Evolutionary conservation across 2,329 filamentous ascomycete genomes (phyloP), one percentile per base, ranked within the genome.

Genomic region (Venturia carpophila): DNA sequence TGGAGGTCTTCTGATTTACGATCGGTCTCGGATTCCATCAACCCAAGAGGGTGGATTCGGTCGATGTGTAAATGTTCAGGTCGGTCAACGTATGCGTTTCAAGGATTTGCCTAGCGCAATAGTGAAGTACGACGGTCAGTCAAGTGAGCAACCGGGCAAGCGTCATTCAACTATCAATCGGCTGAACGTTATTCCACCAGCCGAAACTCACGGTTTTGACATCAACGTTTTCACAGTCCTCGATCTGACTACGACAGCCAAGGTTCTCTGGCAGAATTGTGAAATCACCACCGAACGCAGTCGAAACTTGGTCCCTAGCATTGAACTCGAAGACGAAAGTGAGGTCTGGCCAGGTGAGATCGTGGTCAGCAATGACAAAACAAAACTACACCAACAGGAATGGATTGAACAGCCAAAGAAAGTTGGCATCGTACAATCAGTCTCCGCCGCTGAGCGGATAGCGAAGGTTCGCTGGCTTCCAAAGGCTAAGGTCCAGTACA

Each of bases 241-340:
- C 62, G 75, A 76, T 41, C 81, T 79, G 13, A 75, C 74, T 24
- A 82, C 82, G 2, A 73, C 75, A n/a, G 79, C 80, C 15, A 79
- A 75, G 1, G 80, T 87, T 5, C 79, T 81, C 67, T 87, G 84
- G 84, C 84, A 86, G 69, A 82, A 87, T 69, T 75, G 81, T 19
- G 78, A 77, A 10, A 74, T 80, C 39, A 82, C 81, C 0, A 75
- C 76, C 37, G 77, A 83, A 49, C 63, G 71, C 15, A 78, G 79
- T 52, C 77, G 75, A 10, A 71, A 75, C 7, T 69, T 87, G 4
- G 73, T 82, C 4, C 80, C 80, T 1, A 81, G 83, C 64, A 72
- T 75, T 1, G 79, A 79, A 49, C 75, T 82, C 7, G 81, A 83
- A 64, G 82, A 85, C 60, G 79, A 83, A 64, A 82, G 85, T 65